Evolutionary conservation across 805 yeast genomes (phyloP).

Genomic region (Ogataea pilisensis): DNA sequence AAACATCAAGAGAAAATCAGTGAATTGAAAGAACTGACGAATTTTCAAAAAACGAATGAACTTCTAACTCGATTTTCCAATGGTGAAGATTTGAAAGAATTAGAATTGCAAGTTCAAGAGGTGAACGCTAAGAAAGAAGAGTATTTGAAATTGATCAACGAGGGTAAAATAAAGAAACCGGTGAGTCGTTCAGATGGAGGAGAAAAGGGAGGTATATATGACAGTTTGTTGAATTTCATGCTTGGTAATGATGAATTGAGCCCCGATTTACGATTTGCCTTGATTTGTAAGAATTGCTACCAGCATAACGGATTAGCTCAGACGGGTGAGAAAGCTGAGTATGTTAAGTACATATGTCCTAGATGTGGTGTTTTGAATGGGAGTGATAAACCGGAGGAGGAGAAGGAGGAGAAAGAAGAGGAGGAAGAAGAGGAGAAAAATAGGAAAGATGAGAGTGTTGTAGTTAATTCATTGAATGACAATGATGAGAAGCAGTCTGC

Average conservation of each 20-base stretch:
- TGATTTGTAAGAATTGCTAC: slow-evolving; percentile 63
- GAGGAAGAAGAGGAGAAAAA: neutral
- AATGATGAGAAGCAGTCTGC: no score
- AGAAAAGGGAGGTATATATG: slow-evolving; percentile 9
- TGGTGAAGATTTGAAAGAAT: slow-evolving; percentile 44
- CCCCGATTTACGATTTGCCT: slow-evolving; percentile 59
- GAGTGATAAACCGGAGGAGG: slow-evolving; percentile 1
- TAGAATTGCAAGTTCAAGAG: slow-evolving; percentile 41
- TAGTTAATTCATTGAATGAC: no score
- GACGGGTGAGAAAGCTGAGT: slow-evolving; percentile 51
- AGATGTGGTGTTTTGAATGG: slow-evolving; percentile 48
- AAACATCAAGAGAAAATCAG: slow-evolving; percentile 35
- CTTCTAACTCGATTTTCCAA: slow-evolving; percentile 57
- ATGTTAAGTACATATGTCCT: slow-evolving; percentile 60
- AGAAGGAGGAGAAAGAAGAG: slow-evolving; percentile 1
- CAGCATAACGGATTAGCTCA: slow-evolving; percentile 81
- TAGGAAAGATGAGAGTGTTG: neutral
- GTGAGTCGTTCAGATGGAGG: slow-evolving; percentile 12
- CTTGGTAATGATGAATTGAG: slow-evolving; percentile 64
- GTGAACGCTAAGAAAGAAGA: slow-evolving; percentile 36
- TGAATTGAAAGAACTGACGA: slow-evolving; percentile 47
- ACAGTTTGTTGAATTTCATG: slow-evolving; percentile 39
- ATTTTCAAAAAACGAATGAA: slow-evolving; percentile 72
- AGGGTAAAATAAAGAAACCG: slow-evolving; percentile 20
- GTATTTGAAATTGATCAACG: slow-evolving; percentile 31